phyloP scores from a whole-genome alignment of 2,329 filamentous ascomycete species.

The Fusarium fujikuroi region DNA sequence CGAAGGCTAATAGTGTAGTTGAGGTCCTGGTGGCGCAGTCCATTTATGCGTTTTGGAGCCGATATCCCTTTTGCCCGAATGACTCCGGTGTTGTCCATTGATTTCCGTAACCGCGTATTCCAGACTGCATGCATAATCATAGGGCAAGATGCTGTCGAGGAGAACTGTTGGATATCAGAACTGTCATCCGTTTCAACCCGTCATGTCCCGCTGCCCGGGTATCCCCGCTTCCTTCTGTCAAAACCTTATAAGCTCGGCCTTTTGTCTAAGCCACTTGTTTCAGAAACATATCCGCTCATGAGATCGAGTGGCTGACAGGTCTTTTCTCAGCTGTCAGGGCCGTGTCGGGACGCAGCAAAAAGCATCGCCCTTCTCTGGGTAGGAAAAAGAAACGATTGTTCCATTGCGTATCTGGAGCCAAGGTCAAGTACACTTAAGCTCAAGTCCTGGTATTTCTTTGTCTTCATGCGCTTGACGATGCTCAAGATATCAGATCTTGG shows the following conservation, averaged over 20 bases:
- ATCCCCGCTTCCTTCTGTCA: constrained; percentile 14
- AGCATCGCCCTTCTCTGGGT: constrained; percentile 7
- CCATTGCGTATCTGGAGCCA: background rate
- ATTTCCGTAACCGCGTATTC: constrained; percentile 1
- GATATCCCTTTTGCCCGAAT: constrained; percentile 15
- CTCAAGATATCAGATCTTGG: background rate
- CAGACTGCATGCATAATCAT: constrained; percentile 21
- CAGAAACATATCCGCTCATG: constrained; percentile 29
- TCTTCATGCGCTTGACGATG: background rate
- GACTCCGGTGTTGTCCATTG: constrained; percentile 27
- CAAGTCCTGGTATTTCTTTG: background rate
- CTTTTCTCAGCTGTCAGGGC: constrained; percentile 15
- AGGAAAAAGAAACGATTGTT: background rate
- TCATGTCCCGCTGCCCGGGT: constrained; percentile 6
- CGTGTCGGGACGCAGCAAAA: constrained; percentile 34
- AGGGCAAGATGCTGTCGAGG: constrained; percentile 23
- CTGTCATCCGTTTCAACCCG: constrained; percentile 31
- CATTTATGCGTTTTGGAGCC: background rate
- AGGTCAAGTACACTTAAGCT: background rate
- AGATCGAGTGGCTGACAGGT: constrained; percentile 37
- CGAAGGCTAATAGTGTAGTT: constrained; percentile 1
- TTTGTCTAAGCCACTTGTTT: constrained; percentile 44
- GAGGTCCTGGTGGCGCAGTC: constrained; percentile 14
- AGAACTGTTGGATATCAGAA: constrained; percentile 15
- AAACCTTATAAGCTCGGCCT: constrained; percentile 21